These are phyloP conservation scores for Nemania sp. DNA, from an alignment of 2,329 filamentous ascomycete species.

Conservation along the genomic window DNA sequence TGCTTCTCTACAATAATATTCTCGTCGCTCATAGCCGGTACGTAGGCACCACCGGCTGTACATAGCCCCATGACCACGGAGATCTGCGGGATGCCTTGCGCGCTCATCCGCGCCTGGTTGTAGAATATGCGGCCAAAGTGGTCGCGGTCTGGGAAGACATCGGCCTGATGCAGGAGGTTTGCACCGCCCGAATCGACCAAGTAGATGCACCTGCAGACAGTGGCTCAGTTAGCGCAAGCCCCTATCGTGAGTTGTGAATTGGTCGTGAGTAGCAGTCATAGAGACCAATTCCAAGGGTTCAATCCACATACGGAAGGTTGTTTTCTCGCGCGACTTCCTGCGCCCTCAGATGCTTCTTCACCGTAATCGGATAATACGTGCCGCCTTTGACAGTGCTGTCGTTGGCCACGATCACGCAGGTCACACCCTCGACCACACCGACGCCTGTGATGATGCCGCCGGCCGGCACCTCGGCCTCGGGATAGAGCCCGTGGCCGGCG, in stretches of 20 bases:
- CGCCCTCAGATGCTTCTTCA: conserved; percentile 94
- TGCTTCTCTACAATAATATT: conserved; percentile 94
- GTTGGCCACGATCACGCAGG: conserved; percentile 91
- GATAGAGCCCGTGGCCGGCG: conserved; percentile 83
- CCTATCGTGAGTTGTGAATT: too few species aligned
- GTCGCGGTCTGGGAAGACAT: conserved; percentile 92
- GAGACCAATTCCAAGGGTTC: not conserved
- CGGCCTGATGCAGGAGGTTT: conserved; percentile 91
- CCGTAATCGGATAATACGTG: conserved; percentile 94
- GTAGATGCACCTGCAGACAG: conserved; percentile 73
- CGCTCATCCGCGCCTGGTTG: conserved; percentile 94
- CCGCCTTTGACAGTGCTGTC: conserved; percentile 97
- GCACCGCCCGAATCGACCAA: conserved; percentile 94
- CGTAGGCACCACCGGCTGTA: conserved; percentile 93
- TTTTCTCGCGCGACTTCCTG: conserved; percentile 92
- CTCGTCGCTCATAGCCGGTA: conserved; percentile 96
- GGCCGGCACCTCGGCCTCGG: conserved; percentile 82
- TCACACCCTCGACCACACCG: conserved; percentile 85
- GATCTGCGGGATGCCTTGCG: conserved; percentile 86
- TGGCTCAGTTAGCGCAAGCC: conserved; percentile 14
- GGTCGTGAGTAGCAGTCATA: too few species aligned
- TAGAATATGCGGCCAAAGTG: conserved; percentile 98
- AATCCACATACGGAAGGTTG: conserved; percentile 60
- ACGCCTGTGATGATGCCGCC: conserved; percentile 93
- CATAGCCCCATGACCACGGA: conserved; percentile 97